phyloP scores from a whole-genome alignment of 768 basidiomycete genomes.

The Tulasnella sp. region DNA sequence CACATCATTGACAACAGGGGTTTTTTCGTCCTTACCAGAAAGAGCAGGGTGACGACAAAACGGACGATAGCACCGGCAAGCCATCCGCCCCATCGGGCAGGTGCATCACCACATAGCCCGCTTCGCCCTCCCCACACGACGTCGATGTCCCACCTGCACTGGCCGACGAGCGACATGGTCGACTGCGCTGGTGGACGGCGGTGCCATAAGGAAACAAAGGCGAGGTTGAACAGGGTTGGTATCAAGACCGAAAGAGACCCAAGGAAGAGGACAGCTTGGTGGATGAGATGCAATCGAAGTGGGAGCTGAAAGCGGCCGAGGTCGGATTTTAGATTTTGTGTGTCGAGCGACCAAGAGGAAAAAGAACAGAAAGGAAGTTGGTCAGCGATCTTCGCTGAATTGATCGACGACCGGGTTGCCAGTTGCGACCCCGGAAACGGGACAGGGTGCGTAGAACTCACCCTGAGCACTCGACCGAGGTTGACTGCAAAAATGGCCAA shows the following conservation, averaged over 20 bases:
- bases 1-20: not conserved
- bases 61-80: conserved; percentile 5
- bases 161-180: conserved; percentile 1
- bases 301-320: not conserved
- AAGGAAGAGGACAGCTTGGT: not conserved
- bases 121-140: conserved; percentile 8
- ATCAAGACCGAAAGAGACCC: not conserved
- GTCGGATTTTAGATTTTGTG: not conserved
- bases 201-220: not conserved
- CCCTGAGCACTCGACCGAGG: not conserved
- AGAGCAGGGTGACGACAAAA: not conserved
- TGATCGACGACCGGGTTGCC: not conserved
- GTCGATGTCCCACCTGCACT: conserved; percentile 3
- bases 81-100: not conserved
- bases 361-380: not conserved
- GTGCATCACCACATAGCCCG: not conserved
- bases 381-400: not conserved
- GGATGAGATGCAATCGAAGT: not conserved
- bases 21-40: not conserved
- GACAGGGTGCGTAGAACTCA: not conserved
- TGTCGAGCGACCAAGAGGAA: not conserved
- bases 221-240: conserved; percentile 5
- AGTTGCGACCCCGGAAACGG: not conserved
- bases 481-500: not conserved
- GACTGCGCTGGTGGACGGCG: not conserved